Evolutionary conservation across 345 rosid species (phyloP), one percentile per base, ranked within the genome.

Genomic region (Citrus sp.): DNA sequence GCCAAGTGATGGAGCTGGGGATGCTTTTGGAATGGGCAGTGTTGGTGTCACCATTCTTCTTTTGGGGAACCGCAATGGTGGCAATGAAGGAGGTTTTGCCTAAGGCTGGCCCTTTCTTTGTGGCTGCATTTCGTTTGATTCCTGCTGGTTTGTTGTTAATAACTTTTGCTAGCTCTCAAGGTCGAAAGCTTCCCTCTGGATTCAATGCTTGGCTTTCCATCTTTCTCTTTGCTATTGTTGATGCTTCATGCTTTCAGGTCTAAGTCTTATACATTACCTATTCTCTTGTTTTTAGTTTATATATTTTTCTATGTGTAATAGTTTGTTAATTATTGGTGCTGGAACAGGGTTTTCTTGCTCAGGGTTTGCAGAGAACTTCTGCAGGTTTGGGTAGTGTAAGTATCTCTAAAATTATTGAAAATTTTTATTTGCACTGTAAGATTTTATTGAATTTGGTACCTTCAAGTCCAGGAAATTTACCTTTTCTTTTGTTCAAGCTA

Each of bases 21-120:
- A 68, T 72, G 73, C 14, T 72, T 66, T 21, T 77, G 55, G 92
- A 92, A 76, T 85, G 88, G 93, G 87, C 80, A 49, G 89, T 93
- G 73, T 78, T 95, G 93, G 86, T 93, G 13, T 93, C 98, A 10
- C 98, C 99, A 0, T 95, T 95, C 88, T 93, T 95, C 90, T 95
- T 93, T 71, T 92, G 99, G 99, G 99, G 98, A 24, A 92, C 99
- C 22, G 93, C 97, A 0, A 95, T 95, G 99, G 99, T 93, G 80
- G 99, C 99, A 21, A 95, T 93, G 99, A 95, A 95, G 80, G 93
- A 91, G 87, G 96, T 95, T 12, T 86, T 93, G 80, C 99, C 99
- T 30, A 84, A 89, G 66, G 80, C 89, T 32, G 98, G 98, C 34
- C 91, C 98, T 72, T 92, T 93, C 82, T 95, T 91, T 74, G 97